phyloP scores from a whole-genome alignment of 164 flowering plant genomes.

The Akebia trifoliata region DNA sequence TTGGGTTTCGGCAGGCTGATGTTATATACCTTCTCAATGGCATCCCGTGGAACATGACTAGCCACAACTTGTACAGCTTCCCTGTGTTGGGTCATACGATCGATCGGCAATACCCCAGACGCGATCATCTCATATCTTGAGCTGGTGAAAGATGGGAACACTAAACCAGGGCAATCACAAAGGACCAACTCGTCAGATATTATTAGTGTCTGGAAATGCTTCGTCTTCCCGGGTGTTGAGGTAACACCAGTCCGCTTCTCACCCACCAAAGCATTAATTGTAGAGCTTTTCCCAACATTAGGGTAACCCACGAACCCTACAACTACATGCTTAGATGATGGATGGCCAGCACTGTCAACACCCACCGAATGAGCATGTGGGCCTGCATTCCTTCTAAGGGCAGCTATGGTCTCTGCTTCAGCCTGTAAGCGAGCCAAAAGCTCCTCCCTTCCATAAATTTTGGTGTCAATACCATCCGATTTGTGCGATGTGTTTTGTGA shows the following conservation, averaged over 20 bases:
- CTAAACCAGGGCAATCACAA: slow-evolving; percentile 97
- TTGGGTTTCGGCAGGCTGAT: slow-evolving; percentile 82
- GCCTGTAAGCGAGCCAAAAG: slow-evolving; percentile 72
- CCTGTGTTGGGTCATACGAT: slow-evolving; percentile 85
- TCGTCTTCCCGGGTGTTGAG: slow-evolving; percentile 96
- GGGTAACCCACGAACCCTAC: slow-evolving; percentile 98
- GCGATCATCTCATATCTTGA: slow-evolving; percentile 96
- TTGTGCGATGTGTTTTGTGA: slow-evolving; percentile 17
- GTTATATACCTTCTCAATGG: slow-evolving; percentile 63
- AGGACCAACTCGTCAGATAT: slow-evolving; percentile 74
- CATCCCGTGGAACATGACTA: slow-evolving; percentile 57
- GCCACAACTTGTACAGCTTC: slow-evolving; percentile 90
- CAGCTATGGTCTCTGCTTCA: slow-evolving; percentile 81
- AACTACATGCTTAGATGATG: slow-evolving; percentile 36
- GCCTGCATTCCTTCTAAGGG: slow-evolving; percentile 25
- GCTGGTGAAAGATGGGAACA: slow-evolving; percentile 91
- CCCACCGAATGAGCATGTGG: slow-evolving; percentile 13
- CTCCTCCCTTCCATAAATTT: slow-evolving; percentile 78
- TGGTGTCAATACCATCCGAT: slow-evolving; percentile 40
- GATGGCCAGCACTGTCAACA: slow-evolving; percentile 13
- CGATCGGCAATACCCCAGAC: slow-evolving; percentile 86
- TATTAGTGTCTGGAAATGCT: slow-evolving; percentile 90
- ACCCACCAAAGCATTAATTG: slow-evolving; percentile 94
- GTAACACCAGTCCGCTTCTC: slow-evolving; percentile 89
- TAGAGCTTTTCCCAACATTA: slow-evolving; percentile 96